phyloP scores from a whole-genome alignment of 2,329 filamentous ascomycete genomes.

The Botrytis hyacinthi region DNA sequence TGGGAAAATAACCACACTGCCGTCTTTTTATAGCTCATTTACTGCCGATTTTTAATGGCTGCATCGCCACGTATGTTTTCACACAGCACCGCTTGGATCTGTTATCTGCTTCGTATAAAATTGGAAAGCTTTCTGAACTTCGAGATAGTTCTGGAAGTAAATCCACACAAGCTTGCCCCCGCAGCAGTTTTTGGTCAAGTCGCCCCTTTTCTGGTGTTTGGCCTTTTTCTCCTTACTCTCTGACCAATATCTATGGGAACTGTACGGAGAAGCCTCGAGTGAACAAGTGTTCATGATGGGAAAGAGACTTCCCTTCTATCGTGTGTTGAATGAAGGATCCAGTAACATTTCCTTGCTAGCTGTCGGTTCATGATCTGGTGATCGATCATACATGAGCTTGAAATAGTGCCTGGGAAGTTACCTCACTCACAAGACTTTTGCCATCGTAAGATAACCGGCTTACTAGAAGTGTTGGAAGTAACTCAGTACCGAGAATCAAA shows the following conservation, averaged over 20 bases:
- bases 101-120: accelerated
- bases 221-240: not conserved
- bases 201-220: not conserved
- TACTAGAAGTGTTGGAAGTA: not conserved
- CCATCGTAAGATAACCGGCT: not conserved
- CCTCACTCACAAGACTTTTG: not conserved
- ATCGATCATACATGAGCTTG: not conserved
- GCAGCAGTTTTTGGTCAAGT: not conserved
- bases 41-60: no score
- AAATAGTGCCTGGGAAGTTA: not conserved
- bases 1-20: not conserved
- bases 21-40: not conserved
- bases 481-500: accelerated
- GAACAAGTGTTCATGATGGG: no score
- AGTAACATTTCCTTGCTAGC: not conserved
- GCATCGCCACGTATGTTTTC: not conserved
- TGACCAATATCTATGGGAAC: no score
- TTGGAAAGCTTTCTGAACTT: not conserved
- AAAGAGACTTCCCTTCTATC: not conserved
- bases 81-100: no score
- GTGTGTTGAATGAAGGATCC: not conserved
- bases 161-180: no score
- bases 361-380: not conserved
- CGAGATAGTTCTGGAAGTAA: no score
- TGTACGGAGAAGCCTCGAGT: accelerated